Base-by-base conservation (phyloP, 2,329 filamentous ascomycete species). In the Sclerotinia glacialis region DNA sequence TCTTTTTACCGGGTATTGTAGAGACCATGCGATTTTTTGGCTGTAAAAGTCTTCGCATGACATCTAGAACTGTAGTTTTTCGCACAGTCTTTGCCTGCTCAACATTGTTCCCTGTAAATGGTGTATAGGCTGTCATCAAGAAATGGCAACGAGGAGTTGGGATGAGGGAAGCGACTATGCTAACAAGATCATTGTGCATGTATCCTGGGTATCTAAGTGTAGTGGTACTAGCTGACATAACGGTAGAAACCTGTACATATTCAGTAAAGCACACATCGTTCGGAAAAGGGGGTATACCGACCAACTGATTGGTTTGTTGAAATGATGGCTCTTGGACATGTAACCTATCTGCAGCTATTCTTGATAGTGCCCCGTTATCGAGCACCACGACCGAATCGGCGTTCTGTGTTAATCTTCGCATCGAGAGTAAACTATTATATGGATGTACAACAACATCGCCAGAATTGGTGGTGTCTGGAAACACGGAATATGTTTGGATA, bases 1-100 rank as follows among this genome's bases (percentile, higher is more conserved):
- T 97, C 81, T 92, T 96, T 82, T 98, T 98, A 74, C 90, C 91
- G 1, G 94, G 93, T 66, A 93, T 90, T 28, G 95, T 97, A 31
- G 93, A 97, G 55, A 99, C 95, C 95, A 99, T 99, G 77, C 96
- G 89, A 79, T 99, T 99, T 83, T 99, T 99, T 49, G 95, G 95
- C 79, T 99, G 96, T 67, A 99, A 82, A 31, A 99, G 82, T 68
- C 95, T 86, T 67, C 95, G 88, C 95, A 99, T 99, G 69, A 99
- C 96, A 77, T 99, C 95, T 50, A 99, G 80, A 11, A 99, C 95
- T 0, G 95, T 99, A 2, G 96, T 99, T 80, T 98, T 99, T 69
- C 96, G 91, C 44, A 99, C 93, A 1, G 94, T 97, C 83, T 97
- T 97, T 66, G 94, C 95, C 78, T 97, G 92, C 76, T 97, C 94